Evolutionary conservation across 805 yeast species (phyloP).

Genomic region (Candida maesae): DNA sequence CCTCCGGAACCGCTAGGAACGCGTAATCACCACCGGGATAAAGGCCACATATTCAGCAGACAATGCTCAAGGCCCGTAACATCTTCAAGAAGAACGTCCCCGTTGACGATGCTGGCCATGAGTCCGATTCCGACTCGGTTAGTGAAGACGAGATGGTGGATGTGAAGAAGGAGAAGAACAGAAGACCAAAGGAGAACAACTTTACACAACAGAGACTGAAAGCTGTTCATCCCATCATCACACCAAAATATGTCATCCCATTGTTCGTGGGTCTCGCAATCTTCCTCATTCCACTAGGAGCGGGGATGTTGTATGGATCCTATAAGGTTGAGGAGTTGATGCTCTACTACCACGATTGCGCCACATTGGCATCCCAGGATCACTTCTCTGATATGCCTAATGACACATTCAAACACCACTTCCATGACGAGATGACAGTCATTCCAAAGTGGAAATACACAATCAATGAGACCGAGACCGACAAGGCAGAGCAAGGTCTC

Average conservation of each 20-base stretch:
- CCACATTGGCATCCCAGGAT: constrained; percentile 41
- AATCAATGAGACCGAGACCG: constrained; percentile 39
- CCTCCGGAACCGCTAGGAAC: background rate
- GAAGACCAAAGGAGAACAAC: constrained; percentile 70
- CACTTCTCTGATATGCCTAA: constrained; percentile 51
- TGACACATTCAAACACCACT: constrained; percentile 53
- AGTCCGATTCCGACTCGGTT: constrained; percentile 39
- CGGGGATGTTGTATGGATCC: constrained; percentile 70
- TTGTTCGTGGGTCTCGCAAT: constrained; percentile 68
- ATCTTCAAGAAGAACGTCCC: constrained; percentile 21
- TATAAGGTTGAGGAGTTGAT: constrained; percentile 66
- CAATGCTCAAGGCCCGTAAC: constrained; percentile 23
- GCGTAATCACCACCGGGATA: background rate
- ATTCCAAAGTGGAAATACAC: constrained; percentile 67
- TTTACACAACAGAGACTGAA: constrained; percentile 65
- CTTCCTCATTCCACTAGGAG: constrained; percentile 89
- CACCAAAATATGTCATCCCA: constrained; percentile 87
- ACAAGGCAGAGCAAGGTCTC: constrained; percentile 45
- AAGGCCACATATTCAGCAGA: background rate
- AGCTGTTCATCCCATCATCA: constrained; percentile 73
- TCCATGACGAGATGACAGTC: constrained; percentile 39
- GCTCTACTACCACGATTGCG: constrained; percentile 76
- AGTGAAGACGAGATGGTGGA: constrained; percentile 40
- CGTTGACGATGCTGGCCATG: constrained; percentile 13
- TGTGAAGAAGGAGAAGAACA: constrained; percentile 42